Conservation (phyloP, 2,329 filamentous ascomycete species). For the Fusarium sp. region DNA sequence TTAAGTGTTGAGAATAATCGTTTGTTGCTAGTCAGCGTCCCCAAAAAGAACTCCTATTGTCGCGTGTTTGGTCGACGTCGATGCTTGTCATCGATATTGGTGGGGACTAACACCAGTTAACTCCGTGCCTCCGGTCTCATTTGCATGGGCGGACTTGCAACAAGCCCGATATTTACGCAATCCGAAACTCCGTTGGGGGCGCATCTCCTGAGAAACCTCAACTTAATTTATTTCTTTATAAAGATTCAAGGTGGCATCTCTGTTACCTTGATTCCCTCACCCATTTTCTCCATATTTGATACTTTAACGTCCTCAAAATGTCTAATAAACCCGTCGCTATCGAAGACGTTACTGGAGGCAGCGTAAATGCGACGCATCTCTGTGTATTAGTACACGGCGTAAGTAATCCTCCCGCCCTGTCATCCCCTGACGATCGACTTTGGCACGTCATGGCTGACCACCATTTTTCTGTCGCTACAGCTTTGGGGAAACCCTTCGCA, state of each 20-base stretch:
- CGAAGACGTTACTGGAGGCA: constrained; percentile 60
- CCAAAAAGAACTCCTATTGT: not conserved
- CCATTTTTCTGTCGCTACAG: constrained; percentile 48
- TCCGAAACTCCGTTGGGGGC: constrained; percentile 39
- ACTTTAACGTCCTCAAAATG: constrained; percentile 25
- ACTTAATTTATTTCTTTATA: constrained; percentile 27
- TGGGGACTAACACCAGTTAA: constrained; percentile 32
- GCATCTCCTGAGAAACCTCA: constrained; percentile 38
- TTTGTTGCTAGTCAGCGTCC: not conserved
- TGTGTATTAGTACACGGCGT: constrained; percentile 83
- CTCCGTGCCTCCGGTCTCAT: constrained; percentile 22
- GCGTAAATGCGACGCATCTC: constrained; percentile 72
- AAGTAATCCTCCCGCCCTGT: constrained; percentile 50
- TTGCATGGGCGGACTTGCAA: constrained; percentile 15
- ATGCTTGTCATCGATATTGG: constrained; percentile 12
- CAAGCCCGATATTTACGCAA: constrained; percentile 24
- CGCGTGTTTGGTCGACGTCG: constrained; percentile 36
- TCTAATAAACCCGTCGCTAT: constrained; percentile 22
- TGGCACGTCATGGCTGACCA: constrained; percentile 41
- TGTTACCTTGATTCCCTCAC: not conserved
- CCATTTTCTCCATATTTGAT: not conserved
- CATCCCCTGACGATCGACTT: constrained; percentile 27
- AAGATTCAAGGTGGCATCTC: not conserved
- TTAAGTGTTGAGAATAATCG: constrained; percentile 9
- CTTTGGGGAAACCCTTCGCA: constrained; percentile 85